phyloP scores from a whole-genome alignment of 768 basidiomycete species.

The Psilocybe tampanensis region DNA sequence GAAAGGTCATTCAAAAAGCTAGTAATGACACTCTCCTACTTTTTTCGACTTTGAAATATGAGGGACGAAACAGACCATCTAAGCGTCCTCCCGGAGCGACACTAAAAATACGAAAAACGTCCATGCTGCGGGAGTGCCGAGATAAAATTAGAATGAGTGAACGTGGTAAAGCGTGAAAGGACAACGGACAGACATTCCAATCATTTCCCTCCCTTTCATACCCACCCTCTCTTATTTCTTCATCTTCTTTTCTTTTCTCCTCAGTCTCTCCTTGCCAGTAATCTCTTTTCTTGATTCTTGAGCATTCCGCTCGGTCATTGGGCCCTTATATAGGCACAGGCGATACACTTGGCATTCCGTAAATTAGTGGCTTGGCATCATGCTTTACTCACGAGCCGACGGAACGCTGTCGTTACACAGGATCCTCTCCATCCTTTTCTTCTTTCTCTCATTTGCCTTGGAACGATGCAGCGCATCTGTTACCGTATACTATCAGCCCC shows the following conservation, averaged over 20 bases:
- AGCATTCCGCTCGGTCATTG: not conserved
- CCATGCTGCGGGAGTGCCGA: not conserved
- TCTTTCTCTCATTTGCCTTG: not conserved
- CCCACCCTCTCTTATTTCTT: not conserved
- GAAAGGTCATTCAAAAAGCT: no score
- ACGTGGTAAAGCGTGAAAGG: not conserved
- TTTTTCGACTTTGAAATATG: no score
- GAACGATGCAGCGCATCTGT: slow-evolving; percentile 1
- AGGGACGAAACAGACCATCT: no score
- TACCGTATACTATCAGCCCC: slow-evolving; percentile 6
- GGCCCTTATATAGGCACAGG: not conserved
- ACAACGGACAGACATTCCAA: no score
- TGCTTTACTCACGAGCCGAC: not conserved
- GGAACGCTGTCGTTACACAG: not conserved
- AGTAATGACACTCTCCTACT: no score
- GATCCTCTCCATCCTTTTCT: not conserved
- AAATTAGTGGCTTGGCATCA: not conserved
- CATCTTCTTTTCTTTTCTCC: not conserved
- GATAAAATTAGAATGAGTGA: not conserved
- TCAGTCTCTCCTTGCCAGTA: not conserved
- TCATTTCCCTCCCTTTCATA: not conserved
- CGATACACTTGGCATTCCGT: not conserved
- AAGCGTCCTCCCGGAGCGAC: no score
- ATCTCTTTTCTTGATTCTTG: not conserved
- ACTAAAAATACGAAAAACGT: no score